A percentile compares a stretch with the other conserved stretches of the same genome.
These are phyloP conservation scores for Microglena sp. DNA, from an alignment of 139 green algal species.

Conservation along the genomic window DNA sequence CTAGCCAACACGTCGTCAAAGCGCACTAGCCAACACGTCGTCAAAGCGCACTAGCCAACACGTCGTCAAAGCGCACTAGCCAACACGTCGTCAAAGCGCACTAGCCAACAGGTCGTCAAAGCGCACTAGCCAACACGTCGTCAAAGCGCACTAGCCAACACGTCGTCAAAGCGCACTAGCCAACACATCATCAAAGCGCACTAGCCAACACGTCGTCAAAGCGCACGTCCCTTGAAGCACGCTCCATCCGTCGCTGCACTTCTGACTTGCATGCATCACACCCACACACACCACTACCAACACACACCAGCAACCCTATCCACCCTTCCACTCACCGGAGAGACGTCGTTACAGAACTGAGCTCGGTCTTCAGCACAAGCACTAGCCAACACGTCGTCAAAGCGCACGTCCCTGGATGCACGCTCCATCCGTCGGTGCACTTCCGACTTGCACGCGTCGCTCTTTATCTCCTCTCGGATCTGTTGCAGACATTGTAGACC, in stretches of 20 bases:
- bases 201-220: conserved; percentile 72
- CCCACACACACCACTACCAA: too few species aligned
- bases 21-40: too few species aligned
- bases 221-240: conserved; percentile 64
- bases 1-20: too few species aligned
- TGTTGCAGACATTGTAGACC: conserved; percentile 38
- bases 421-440: conserved; percentile 40
- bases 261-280: conserved; percentile 27
- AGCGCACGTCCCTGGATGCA: conserved; percentile 67
- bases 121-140: too few species aligned
- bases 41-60: too few species aligned
- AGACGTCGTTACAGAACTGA: neutral
- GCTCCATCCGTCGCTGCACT: conserved; percentile 37
- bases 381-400: conserved; percentile 67
- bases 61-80: too few species aligned
- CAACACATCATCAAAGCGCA: too few species aligned
- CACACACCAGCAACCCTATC: too few species aligned
- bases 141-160: too few species aligned
- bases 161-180: too few species aligned
- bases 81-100: too few species aligned
- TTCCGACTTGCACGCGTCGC: conserved; percentile 31
- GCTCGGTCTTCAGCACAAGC: conserved; percentile 53
- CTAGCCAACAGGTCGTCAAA: too few species aligned
- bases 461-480: conserved; percentile 44
- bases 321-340: conserved; percentile 11